Evolutionary conservation across 352 stramenopile genomes (phyloP).

Genomic region (Globisporangium ultimum): DNA sequence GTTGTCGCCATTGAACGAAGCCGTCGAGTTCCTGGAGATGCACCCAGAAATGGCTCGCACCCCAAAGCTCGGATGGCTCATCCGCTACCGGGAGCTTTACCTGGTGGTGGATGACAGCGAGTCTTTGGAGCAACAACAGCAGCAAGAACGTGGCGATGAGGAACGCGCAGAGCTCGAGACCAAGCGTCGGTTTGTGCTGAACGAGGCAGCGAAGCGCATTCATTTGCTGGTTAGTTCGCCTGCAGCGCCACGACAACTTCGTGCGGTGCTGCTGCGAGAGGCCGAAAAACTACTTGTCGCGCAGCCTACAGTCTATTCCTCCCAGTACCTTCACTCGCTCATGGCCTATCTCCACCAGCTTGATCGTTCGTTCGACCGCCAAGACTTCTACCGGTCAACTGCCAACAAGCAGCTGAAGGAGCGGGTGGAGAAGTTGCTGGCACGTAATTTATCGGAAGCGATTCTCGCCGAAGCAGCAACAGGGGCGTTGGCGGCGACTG

Average conservation of each 20-base stretch:
- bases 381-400: slow-evolving; percentile 36
- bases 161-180: slow-evolving; percentile 28
- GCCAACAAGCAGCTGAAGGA: slow-evolving; percentile 49
- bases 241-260: slow-evolving; percentile 40
- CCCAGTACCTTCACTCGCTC: slow-evolving; percentile 55
- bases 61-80: slow-evolving; percentile 53
- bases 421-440: slow-evolving; percentile 46
- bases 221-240: slow-evolving; percentile 43
- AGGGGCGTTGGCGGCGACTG: background rate
- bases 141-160: slow-evolving; percentile 22
- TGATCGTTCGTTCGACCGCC: slow-evolving; percentile 62
- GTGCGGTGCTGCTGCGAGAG: slow-evolving; percentile 37
- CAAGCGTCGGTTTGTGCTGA: slow-evolving; percentile 55
- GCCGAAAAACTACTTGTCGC: slow-evolving; percentile 46
- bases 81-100: slow-evolving; percentile 66
- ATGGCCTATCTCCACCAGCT: slow-evolving; percentile 62
- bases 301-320: slow-evolving; percentile 45
- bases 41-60: slow-evolving; percentile 40
- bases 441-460: slow-evolving; percentile 56
- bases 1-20: slow-evolving; percentile 51
- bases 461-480: slow-evolving; percentile 36
- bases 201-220: slow-evolving; percentile 60
- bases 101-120: slow-evolving; percentile 65
- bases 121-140: slow-evolving; percentile 30
- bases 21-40: slow-evolving; percentile 64